A percentile compares a stretch with the other conserved stretches of the same genome.
Evolutionary conservation across 2,329 filamentous ascomycete species (phyloP).

Genomic region (Penicillium aurantiogriseum): DNA sequence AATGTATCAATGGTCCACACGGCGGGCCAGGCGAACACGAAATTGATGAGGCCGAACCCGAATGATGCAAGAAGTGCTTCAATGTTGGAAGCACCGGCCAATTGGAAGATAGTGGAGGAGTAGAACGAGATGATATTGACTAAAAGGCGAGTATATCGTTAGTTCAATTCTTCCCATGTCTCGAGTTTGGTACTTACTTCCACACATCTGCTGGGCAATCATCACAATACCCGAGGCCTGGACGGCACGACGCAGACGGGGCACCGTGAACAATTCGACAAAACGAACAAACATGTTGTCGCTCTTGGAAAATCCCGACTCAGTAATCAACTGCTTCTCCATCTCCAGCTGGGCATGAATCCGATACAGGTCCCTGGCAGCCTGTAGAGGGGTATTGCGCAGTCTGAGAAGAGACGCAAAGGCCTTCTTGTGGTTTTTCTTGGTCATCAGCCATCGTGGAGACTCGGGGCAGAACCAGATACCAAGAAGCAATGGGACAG

Average conservation of each 20-base stretch:
- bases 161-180: not conserved
- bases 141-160: slow-evolving; percentile 4
- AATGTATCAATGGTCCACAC: slow-evolving; percentile 29
- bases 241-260: slow-evolving; percentile 26
- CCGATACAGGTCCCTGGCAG: slow-evolving; percentile 37
- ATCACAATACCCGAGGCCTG: slow-evolving; percentile 30
- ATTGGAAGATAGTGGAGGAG: slow-evolving; percentile 25
- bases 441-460: slow-evolving; percentile 42
- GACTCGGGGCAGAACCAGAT: slow-evolving; percentile 47
- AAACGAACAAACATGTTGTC: slow-evolving; percentile 21
- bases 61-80: slow-evolving; percentile 25
- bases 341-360: slow-evolving; percentile 30
- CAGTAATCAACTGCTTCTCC: slow-evolving; percentile 23
- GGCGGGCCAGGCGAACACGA: slow-evolving; percentile 31
- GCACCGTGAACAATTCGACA: slow-evolving; percentile 20
- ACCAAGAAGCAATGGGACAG: slow-evolving; percentile 45
- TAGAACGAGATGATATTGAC: slow-evolving; percentile 35
- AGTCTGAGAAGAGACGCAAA: slow-evolving; percentile 37
- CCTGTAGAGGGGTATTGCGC: slow-evolving; percentile 34
- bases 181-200: slow-evolving; percentile 19
- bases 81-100: slow-evolving; percentile 15
- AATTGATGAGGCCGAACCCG: slow-evolving; percentile 32
- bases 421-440: slow-evolving; percentile 27
- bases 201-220: slow-evolving; percentile 33
- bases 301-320: slow-evolving; percentile 11